phyloP scores from a whole-genome alignment of 2,329 filamentous ascomycete genomes.

The Zymoseptoria crescenta region DNA sequence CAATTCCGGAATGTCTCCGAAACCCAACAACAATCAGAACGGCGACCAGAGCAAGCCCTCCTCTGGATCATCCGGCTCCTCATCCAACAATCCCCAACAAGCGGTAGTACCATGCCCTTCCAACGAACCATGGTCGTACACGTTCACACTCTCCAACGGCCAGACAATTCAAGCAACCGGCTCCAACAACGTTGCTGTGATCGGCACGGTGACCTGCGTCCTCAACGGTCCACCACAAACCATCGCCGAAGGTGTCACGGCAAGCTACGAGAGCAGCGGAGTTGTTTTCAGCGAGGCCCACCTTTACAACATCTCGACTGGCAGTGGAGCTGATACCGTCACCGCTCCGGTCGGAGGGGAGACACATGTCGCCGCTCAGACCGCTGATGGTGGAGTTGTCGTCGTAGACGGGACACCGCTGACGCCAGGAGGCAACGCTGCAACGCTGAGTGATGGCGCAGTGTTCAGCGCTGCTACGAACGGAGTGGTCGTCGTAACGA shows the following conservation, averaged over 20 bases:
- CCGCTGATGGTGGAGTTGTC: slow-evolving; percentile 7
- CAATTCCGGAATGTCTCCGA: background rate
- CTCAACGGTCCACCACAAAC: slow-evolving; percentile 12
- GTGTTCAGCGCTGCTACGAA: slow-evolving; percentile 12
- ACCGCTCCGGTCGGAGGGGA: slow-evolving; percentile 6
- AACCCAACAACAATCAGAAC: background rate
- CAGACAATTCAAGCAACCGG: slow-evolving; percentile 11
- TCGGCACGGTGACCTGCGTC: slow-evolving; percentile 13
- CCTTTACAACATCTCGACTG: slow-evolving; percentile 2
- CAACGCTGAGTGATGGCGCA: slow-evolving; percentile 9
- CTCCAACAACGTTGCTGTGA: slow-evolving; percentile 5
- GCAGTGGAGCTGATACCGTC: slow-evolving; percentile 1
- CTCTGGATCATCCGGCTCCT: background rate
- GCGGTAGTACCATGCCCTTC: slow-evolving; percentile 7
- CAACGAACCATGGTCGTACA: slow-evolving; percentile 9
- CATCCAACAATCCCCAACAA: background rate
- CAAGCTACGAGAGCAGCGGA: slow-evolving; percentile 12
- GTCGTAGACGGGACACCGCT: slow-evolving; percentile 10
- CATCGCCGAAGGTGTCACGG: slow-evolving; percentile 10
- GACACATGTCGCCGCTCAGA: slow-evolving; percentile 9
- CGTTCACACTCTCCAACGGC: slow-evolving; percentile 8
- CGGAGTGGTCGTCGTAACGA: background rate
- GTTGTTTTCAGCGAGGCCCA: slow-evolving; percentile 9
- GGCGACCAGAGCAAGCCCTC: background rate
- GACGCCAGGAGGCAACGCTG: slow-evolving; percentile 10